phyloP scores from a whole-genome alignment of 257 asterid genomes.

The Solanum appendiculatum region DNA sequence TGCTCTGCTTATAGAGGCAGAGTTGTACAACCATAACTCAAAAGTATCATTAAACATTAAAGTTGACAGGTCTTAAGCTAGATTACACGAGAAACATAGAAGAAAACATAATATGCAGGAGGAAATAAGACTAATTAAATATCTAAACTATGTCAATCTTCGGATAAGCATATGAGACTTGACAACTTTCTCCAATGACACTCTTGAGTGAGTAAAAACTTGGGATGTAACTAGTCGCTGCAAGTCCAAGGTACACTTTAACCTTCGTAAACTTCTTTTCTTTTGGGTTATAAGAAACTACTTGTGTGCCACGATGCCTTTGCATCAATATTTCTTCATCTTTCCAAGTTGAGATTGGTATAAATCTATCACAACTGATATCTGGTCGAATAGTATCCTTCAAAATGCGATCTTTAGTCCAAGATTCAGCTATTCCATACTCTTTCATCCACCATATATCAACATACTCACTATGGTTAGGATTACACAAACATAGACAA shows the following conservation, averaged over 20 bases:
- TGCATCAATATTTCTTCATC: background rate
- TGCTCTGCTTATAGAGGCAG: no score
- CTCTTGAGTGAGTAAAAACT: background rate
- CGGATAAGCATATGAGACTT: background rate
- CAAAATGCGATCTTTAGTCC: background rate
- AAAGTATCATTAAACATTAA: background rate
- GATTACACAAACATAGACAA: no score
- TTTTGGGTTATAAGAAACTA: background rate
- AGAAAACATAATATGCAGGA: background rate
- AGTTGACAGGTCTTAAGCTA: background rate
- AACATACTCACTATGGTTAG: no score
- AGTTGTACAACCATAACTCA: no score
- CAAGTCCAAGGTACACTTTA: background rate
- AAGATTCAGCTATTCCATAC: no score
- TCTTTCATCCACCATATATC: no score
- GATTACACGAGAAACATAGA: no score
- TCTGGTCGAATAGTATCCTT: background rate
- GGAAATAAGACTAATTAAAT: background rate
- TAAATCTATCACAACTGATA: accelerated
- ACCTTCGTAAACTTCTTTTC: background rate
- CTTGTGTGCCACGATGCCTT: background rate
- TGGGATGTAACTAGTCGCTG: background rate
- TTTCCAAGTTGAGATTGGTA: background rate
- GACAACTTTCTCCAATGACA: background rate
- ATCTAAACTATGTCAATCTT: background rate